Percentiles rank a stretch among this genome's conserved stretches.
phyloP scores from a whole-genome alignment of 179 eudicot species.

The Sideroxylon spinosum region DNA sequence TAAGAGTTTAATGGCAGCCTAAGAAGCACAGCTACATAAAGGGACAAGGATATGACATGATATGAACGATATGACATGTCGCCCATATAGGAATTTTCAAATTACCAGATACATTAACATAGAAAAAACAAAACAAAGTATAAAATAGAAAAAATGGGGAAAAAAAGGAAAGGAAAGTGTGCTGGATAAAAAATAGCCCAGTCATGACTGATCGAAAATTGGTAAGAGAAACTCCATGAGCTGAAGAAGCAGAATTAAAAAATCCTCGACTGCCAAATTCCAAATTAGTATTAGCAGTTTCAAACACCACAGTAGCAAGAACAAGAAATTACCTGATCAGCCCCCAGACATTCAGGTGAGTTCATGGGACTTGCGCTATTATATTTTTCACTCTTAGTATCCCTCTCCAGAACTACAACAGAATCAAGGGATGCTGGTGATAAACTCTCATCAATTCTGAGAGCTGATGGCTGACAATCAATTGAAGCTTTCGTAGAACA shows the following conservation, averaged over 20 bases:
- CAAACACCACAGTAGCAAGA: conserved; percentile 1
- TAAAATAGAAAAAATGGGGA: not conserved
- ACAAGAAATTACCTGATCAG: conserved; percentile 43
- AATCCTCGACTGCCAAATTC: not conserved
- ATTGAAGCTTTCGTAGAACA: conserved; percentile 44
- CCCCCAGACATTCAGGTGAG: conserved; percentile 56
- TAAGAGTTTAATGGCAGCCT: too few relatives aligned
- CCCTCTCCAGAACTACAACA: conserved; percentile 49
- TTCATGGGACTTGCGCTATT: conserved; percentile 48
- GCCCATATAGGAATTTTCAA: too few relatives aligned
- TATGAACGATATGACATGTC: too few relatives aligned
- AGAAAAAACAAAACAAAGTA: not conserved
- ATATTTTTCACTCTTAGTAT: conserved; percentile 46
- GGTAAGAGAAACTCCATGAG: not conserved
- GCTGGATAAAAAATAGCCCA: not conserved
- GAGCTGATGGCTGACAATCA: conserved; percentile 48
- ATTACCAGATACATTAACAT: too few relatives aligned
- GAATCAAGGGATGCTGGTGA: conserved; percentile 72
- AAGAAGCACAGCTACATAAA: too few relatives aligned
- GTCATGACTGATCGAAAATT: not conserved
- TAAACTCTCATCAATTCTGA: conserved; percentile 49
- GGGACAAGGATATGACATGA: too few relatives aligned
- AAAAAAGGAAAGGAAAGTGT: not conserved
- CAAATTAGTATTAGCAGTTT: not conserved
- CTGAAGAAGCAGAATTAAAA: not conserved